These are phyloP conservation scores for Lomentospora prolificans DNA, from an alignment of 2,329 filamentous ascomycete species.

Conservation along the genomic window DNA sequence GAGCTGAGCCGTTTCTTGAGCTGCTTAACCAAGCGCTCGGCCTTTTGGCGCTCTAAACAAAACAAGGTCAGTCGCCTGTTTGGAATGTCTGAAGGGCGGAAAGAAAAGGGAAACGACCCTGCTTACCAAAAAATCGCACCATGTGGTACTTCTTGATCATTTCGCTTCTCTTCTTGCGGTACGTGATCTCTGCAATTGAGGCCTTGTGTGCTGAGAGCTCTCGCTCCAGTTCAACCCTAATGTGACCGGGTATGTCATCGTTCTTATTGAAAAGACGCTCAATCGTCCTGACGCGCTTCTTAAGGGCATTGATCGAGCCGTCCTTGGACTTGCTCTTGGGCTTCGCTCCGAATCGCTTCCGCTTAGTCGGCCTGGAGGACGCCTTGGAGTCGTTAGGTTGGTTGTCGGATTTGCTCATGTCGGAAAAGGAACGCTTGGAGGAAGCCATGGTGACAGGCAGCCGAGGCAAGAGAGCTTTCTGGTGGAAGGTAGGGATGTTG, in stretches of 20 bases:
- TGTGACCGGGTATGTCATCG: slow-evolving; percentile 55
- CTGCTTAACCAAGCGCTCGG: slow-evolving; percentile 55
- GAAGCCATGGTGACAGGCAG: no score
- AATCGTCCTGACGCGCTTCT: slow-evolving; percentile 62
- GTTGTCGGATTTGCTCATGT: neutral
- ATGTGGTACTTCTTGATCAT: slow-evolving; percentile 78
- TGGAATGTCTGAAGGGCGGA: neutral
- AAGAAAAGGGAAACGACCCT: neutral
- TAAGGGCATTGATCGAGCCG: slow-evolving; percentile 49
- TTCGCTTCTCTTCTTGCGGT: slow-evolving; percentile 51
- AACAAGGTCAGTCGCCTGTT: slow-evolving; percentile 7
- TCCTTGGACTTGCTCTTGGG: slow-evolving; percentile 33
- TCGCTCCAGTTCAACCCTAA: slow-evolving; percentile 59
- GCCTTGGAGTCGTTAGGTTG: slow-evolving; percentile 24
- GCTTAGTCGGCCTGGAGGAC: neutral
- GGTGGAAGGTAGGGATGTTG: no score
- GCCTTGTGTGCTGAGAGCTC: slow-evolving; percentile 58
- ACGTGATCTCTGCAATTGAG: slow-evolving; percentile 49
- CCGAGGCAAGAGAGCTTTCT: no score
- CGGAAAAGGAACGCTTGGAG: slow-evolving; percentile 5
- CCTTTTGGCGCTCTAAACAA: slow-evolving; percentile 59
- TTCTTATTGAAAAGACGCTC: slow-evolving; percentile 53
- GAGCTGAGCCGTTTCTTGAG: slow-evolving; percentile 43
- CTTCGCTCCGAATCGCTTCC: slow-evolving; percentile 13
- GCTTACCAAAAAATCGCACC: slow-evolving; percentile 70